Evolutionary conservation across 148 eudicot species (phyloP), one percentile per base, ranked within the genome.

Genomic region (Euryodendron excelsum): DNA sequence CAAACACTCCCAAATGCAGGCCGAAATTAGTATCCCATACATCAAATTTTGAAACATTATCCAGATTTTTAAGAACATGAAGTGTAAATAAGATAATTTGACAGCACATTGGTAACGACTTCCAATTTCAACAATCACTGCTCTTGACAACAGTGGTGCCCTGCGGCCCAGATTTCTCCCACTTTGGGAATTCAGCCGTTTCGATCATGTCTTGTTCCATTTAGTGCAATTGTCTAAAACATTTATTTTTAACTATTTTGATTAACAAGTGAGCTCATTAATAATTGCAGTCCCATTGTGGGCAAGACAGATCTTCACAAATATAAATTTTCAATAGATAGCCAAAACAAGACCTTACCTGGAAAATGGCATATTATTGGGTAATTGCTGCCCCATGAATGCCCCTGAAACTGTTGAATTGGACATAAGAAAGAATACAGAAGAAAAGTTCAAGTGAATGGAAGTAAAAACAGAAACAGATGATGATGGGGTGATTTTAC

Each of bases 391-490:
- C 48, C 86, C 87, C 78, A 79, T 74, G 73, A 75, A 81, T 67
- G 86, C 87, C 75, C 89, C 97, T 90, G 88, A 76, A 78, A 80
- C 52, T 63, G 72, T 28, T 56, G 30, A 77, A 60, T 61, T 17
- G 27, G 56, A 71, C 15, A 71, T 53, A 33, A 63, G 31, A 39
- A 55, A 41, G n/a, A 70, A 76, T 33, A n/a, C 20, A 36, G 1
- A 20, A 17, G 25, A 72, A 69, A 33, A 17, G 18, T 52, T 74
- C n/a, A 30, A 44, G 45, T 25, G 56, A 69, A 44, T 14, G 31
- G 31, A 52, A 82, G 30, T 36, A 58, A 47, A 59, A 45, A 59
- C 27, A 31, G 31, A 21, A 67, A 34, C 47, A 59, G 25, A 50
- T 48, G 66, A 78, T 18, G 15, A 30, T 30, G 27, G n/a, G 5